Evolutionary conservation across 352 stramenopile species (phyloP), one percentile per base, ranked within the genome.

Genomic region (Globisporangium orthogonon): DNA sequence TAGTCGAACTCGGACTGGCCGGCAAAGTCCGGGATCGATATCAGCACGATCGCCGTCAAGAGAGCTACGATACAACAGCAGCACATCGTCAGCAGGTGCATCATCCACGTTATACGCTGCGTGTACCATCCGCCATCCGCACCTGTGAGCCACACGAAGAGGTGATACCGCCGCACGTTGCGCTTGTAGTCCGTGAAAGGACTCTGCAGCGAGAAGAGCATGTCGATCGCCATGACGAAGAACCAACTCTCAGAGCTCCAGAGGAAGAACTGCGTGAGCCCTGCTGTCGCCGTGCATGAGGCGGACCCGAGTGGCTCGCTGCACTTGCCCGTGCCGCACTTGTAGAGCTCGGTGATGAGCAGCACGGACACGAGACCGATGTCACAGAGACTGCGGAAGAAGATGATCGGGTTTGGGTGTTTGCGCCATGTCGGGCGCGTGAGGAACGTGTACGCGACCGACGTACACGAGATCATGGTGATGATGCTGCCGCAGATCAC

Each of bases 231-330:
- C 85, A 94, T 94, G 56, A 94, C 82, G 53, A 91, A 90, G 60
- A 94, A 94, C 85, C 85, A 94, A 58, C 81, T 91, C 63, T 94
- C 85, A 10, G 85, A 92, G 14, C 72, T 83, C 77, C 84, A 91
- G n/a, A 94, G 65, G 54, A 93, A 93, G 60, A 94, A 87, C 71
- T 94, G 83, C 40, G 83, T 94, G 9, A 94, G 64, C 4, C 73
- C 85, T 23, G 85, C 85, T 9, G 79, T 89, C 11, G 72, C 66
- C 29, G 74, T 80, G 48, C 84, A 94, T 14, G 71, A 80, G 5
- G 72, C 59, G 13, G 62, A 63, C 29, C 55, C 69, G 23, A 89
- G 75, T 43, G 66, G 55, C 7, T 62, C 48, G 9, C 47, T 55
- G 50, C 76, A 88, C 5, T 71, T 54, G 2, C 66, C 70, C 30